These are phyloP conservation scores for Chaetomium olivaceum DNA, from an alignment of 2,329 filamentous ascomycete genomes.

Conservation along the genomic window DNA sequence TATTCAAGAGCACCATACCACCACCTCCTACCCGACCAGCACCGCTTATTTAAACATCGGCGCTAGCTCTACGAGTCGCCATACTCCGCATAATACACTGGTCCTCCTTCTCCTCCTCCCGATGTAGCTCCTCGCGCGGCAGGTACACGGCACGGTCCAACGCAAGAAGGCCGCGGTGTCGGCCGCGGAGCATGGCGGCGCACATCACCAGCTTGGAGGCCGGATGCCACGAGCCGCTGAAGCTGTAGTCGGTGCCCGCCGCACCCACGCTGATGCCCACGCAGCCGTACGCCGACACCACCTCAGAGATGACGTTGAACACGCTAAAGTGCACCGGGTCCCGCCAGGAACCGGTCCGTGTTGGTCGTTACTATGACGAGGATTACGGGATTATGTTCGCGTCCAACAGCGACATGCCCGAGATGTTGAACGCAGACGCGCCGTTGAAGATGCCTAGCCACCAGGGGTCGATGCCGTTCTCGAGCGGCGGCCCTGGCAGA, in stretches of 20 bases:
- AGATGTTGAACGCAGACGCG: conserved; percentile 69
- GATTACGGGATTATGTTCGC: conserved; percentile 63
- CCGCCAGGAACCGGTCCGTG: conserved; percentile 52
- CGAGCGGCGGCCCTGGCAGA: conserved; percentile 46
- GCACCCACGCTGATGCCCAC: conserved; percentile 60
- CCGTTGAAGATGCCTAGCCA: conserved; percentile 70
- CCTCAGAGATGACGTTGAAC: conserved; percentile 60
- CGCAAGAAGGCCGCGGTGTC: conserved; percentile 57
- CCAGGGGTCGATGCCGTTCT: conserved; percentile 64
- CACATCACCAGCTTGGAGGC: conserved; percentile 59
- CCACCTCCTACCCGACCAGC: background rate
- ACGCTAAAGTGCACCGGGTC: conserved; percentile 57
- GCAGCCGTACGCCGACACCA: conserved; percentile 59
- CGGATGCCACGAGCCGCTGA: conserved; percentile 55
- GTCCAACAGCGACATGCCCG: conserved; percentile 68
- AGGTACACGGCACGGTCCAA: conserved; percentile 55
- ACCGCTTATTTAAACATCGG: conserved; percentile 27
- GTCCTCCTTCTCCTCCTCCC: conserved; percentile 47
- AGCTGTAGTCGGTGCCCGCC: conserved; percentile 53
- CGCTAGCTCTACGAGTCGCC: conserved; percentile 34
- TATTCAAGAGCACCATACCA: background rate
- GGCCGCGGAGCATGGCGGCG: conserved; percentile 56
- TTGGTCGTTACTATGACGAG: conserved; percentile 62
- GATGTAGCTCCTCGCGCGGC: conserved; percentile 40
- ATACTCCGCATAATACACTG: conserved; percentile 43